A percentile compares a stretch with the other conserved stretches of the same genome.
phyloP scores from a whole-genome alignment of 1,284 basidiomycete genomes.

The Irpex sp. region DNA sequence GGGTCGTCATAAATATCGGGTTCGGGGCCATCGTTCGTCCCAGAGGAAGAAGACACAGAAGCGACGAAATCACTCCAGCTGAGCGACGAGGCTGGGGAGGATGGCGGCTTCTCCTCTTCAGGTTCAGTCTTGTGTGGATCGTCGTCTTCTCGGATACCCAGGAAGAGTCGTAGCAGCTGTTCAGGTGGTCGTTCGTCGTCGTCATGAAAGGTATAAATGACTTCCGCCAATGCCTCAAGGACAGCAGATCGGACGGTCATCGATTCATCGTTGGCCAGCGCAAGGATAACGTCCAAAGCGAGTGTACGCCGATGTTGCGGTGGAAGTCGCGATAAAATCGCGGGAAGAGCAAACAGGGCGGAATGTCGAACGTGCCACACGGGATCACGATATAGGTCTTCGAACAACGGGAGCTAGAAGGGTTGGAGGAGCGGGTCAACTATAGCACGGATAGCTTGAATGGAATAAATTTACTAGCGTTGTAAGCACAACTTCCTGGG shows the following conservation, averaged over 20 bases:
- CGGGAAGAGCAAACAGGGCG: conserved; percentile 83
- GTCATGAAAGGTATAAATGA: conserved; percentile 81
- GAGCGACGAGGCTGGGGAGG: conserved; percentile 13
- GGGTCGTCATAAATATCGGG: conserved; percentile 41
- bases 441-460: background rate
- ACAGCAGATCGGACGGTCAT: conserved; percentile 77
- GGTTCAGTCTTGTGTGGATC: conserved; percentile 12
- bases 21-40: conserved; percentile 6
- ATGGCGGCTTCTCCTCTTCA: conserved; percentile 1
- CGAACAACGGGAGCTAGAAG: conserved; percentile 74
- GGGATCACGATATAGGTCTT: conserved; percentile 66
- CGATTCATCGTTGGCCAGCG: conserved; percentile 67
- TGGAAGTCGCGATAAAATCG: conserved; percentile 67
- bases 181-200: conserved; percentile 70
- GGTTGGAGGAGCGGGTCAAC: conserved; percentile 5
- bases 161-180: conserved; percentile 74
- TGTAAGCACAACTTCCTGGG: conserved; percentile 61
- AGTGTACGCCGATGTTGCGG: conserved; percentile 52
- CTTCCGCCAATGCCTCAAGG: conserved; percentile 89
- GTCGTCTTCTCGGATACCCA: conserved; percentile 25
- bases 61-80: conserved; percentile 25
- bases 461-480: conserved; percentile 53
- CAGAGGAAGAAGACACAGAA: conserved; percentile 9
- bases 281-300: conserved; percentile 59
- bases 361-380: conserved; percentile 89